These are phyloP conservation scores for Catharanthus roseus DNA, from an alignment of 257 asterid genomes.

Conservation along the genomic window DNA sequence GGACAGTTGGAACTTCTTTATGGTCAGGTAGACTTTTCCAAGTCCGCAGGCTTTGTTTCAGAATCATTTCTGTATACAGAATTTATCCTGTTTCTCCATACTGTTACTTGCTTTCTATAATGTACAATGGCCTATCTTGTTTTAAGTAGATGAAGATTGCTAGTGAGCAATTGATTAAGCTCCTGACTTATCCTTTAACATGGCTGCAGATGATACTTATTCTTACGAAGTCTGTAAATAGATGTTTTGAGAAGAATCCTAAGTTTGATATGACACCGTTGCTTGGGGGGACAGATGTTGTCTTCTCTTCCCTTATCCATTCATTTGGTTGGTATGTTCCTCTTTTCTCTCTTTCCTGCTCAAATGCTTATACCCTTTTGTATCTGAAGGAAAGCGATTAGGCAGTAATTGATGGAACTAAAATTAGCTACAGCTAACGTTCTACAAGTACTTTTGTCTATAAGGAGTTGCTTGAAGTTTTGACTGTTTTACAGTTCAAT, in stretches of 20 bases:
- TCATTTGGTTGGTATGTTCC: slow-evolving; percentile 82
- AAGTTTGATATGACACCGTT: slow-evolving; percentile 94
- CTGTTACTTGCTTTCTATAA: not conserved
- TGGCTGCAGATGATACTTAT: slow-evolving; percentile 84
- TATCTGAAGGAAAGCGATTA: not conserved
- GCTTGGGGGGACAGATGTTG: slow-evolving; percentile 95
- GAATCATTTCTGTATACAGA: not conserved
- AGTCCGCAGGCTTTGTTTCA: not conserved
- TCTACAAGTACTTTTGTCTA: not conserved
- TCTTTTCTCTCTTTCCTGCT: slow-evolving; percentile 14
- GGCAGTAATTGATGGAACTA: not conserved
- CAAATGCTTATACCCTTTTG: not conserved
- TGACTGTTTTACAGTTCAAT: not conserved
- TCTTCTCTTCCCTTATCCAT: slow-evolving; percentile 94
- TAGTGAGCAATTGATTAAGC: not conserved
- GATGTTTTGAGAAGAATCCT: slow-evolving; percentile 93
- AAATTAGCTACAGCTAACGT: not conserved
- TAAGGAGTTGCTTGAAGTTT: not conserved
- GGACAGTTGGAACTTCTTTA: slow-evolving; percentile 88
- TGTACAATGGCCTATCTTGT: not conserved
- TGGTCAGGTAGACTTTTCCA: slow-evolving; percentile 56
- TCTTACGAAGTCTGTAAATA: slow-evolving; percentile 89
- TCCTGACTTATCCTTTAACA: not conserved
- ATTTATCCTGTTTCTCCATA: not conserved
- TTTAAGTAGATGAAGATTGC: not conserved